Conservation (phyloP, 306 rosid species). For the Pueraria montana region DNA sequence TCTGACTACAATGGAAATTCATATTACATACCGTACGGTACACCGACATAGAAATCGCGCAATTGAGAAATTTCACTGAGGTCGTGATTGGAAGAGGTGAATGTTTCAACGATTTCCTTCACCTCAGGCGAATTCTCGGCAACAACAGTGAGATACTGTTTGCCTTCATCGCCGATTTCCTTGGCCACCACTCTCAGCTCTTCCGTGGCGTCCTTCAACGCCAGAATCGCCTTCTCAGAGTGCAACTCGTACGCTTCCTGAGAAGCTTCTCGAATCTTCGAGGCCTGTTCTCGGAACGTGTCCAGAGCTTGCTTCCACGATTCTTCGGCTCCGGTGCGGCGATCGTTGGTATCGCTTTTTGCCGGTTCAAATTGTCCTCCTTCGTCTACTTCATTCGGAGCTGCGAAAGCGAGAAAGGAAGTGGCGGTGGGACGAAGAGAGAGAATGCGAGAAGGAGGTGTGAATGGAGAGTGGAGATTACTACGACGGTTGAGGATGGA, state of each 20-base stretch:
- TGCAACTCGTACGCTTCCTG: not conserved
- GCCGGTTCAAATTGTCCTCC: not conserved
- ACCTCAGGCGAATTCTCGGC: not conserved
- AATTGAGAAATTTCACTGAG: not conserved
- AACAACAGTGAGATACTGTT: not conserved
- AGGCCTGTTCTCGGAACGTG: not conserved
- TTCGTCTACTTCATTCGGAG: too few species aligned
- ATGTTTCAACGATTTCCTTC: not conserved
- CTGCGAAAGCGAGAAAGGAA: not conserved
- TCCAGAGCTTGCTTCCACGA: not conserved
- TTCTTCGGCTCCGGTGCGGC: not conserved
- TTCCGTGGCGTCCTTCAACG: not conserved
- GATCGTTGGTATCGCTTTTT: not conserved
- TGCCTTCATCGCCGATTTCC: not conserved
- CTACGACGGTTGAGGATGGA: too few species aligned
- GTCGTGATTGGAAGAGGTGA: not conserved
- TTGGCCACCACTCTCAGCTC: not conserved
- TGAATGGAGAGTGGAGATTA: not conserved
- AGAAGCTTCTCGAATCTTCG: not conserved
- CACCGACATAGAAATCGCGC: not conserved
- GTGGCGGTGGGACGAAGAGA: too few species aligned
- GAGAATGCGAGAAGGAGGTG: not conserved
- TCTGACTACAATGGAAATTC: not conserved
- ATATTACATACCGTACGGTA: not conserved
- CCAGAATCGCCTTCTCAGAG: not conserved